phyloP scores from a whole-genome alignment of 208 protist genomes.

The Leishmania turanica region DNA sequence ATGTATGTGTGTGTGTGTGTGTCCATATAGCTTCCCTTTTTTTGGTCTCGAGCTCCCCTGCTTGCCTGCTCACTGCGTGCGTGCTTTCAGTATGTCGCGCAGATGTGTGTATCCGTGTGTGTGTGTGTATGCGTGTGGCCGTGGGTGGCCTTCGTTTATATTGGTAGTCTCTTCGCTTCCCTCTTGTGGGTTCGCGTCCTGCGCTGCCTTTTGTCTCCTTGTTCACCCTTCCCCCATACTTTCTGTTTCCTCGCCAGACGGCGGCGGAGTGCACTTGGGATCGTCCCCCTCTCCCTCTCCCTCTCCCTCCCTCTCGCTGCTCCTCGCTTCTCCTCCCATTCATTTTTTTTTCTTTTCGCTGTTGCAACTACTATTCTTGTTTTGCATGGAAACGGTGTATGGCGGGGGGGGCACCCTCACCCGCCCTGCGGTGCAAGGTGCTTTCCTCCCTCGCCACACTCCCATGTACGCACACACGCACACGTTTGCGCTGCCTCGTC shows the following conservation, averaged over 20 bases:
- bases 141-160: neutral
- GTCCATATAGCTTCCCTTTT: neutral
- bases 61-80: too few species aligned
- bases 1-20: conserved; percentile 3
- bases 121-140: neutral
- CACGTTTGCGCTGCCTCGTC: neutral
- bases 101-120: neutral
- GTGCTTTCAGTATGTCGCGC: too few species aligned
- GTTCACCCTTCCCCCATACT: neutral
- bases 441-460: neutral
- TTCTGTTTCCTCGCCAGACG: neutral
- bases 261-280: neutral
- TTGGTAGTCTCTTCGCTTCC: neutral
- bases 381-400: neutral
- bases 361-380: neutral
- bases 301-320: neutral
- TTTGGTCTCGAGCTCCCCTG: neutral
- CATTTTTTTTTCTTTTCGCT: neutral
- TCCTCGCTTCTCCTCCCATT: neutral
- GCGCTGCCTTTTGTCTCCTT: neutral
- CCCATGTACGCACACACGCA: neutral
- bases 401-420: neutral
- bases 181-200: neutral
- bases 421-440: neutral
- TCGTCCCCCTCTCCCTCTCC: neutral